phyloP scores from a whole-genome alignment of 352 stramenopile species.

The Globisporangium nunn region DNA sequence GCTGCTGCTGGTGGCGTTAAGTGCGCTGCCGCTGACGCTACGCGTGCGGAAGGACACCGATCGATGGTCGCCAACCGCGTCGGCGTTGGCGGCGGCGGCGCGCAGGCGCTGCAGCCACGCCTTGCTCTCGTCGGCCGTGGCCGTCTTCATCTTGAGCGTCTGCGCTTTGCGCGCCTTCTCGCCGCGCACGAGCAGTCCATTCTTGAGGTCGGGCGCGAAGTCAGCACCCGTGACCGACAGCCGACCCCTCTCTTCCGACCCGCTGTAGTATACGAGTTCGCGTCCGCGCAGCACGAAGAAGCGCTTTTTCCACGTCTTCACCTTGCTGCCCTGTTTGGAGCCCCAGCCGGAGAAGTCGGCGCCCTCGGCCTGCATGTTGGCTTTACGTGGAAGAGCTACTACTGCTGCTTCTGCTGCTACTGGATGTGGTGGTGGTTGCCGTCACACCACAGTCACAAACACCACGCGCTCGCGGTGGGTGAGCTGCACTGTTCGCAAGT shows the following conservation, averaged over 20 bases:
- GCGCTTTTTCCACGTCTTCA: conserved; percentile 43
- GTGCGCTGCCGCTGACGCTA: conserved; percentile 4
- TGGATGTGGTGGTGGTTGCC: too few species aligned
- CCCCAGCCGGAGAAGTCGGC: conserved; percentile 51
- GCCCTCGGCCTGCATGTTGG: conserved; percentile 3
- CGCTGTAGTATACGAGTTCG: conserved; percentile 33
- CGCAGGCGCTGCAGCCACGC: conserved; percentile 43
- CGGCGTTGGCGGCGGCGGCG: conserved; percentile 18
- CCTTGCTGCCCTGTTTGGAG: conserved; percentile 60
- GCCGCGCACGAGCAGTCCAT: conserved; percentile 55
- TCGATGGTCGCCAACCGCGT: background rate
- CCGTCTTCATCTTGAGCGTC: conserved; percentile 60
- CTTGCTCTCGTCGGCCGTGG: conserved; percentile 40
- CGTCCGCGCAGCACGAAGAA: conserved; percentile 43
- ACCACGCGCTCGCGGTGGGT: background rate
- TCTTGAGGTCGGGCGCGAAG: conserved; percentile 33
- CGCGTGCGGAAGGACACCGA: conserved; percentile 10
- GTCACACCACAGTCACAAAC: background rate
- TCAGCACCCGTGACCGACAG: conserved; percentile 47
- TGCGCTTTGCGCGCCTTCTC: conserved; percentile 36
- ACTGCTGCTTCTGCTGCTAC: background rate
- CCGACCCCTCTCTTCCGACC: conserved; percentile 54
- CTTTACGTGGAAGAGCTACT: background rate
- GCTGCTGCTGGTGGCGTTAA: background rate
- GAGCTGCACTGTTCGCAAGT: background rate